Conservation (phyloP, 805 yeast genomes). For the Metschnikowia gelsemii region DNA sequence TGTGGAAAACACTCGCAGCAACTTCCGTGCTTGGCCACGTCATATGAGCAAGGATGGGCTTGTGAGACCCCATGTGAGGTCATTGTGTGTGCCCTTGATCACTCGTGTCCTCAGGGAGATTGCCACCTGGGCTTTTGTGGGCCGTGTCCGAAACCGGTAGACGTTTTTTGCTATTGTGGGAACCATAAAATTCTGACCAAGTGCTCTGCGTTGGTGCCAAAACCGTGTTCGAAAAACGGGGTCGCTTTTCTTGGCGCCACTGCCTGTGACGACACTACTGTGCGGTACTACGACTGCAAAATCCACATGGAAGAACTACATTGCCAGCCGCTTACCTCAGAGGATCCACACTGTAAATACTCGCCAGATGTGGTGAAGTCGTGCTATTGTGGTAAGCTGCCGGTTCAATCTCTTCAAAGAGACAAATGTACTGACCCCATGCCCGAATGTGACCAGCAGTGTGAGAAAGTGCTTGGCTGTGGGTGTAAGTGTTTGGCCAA, state of each 20-base stretch:
- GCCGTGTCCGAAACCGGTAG: slow-evolving; percentile 52
- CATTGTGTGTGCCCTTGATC: slow-evolving; percentile 62
- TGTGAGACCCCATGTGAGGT: slow-evolving; percentile 65
- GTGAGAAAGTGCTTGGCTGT: slow-evolving; percentile 65
- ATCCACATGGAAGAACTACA: slow-evolving; percentile 48
- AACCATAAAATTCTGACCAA: slow-evolving; percentile 40
- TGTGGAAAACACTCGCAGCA: slow-evolving; percentile 73
- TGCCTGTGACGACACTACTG: slow-evolving; percentile 43
- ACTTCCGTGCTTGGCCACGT: slow-evolving; percentile 71
- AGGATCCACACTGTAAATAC: slow-evolving; percentile 49
- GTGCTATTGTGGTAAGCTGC: slow-evolving; percentile 80
- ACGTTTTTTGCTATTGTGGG: slow-evolving; percentile 76
- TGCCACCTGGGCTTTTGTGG: slow-evolving; percentile 91
- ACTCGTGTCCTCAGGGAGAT: slow-evolving; percentile 49
- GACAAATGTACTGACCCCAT: slow-evolving; percentile 69
- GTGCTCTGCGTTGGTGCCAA: slow-evolving; percentile 46
- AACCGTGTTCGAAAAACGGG: slow-evolving; percentile 23
- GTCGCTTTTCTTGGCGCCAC: slow-evolving; percentile 33
- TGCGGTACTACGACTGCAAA: slow-evolving; percentile 59
- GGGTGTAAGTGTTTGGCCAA: slow-evolving; percentile 67
- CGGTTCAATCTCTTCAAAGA: slow-evolving; percentile 46
- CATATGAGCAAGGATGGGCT: slow-evolving; percentile 63
- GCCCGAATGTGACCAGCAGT: slow-evolving; percentile 67
- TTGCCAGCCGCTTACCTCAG: slow-evolving; percentile 52
- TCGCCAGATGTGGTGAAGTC: slow-evolving; percentile 58